Base-by-base conservation (phyloP, 1,284 basidiomycete genomes). In the Trichosporon faecale region DNA sequence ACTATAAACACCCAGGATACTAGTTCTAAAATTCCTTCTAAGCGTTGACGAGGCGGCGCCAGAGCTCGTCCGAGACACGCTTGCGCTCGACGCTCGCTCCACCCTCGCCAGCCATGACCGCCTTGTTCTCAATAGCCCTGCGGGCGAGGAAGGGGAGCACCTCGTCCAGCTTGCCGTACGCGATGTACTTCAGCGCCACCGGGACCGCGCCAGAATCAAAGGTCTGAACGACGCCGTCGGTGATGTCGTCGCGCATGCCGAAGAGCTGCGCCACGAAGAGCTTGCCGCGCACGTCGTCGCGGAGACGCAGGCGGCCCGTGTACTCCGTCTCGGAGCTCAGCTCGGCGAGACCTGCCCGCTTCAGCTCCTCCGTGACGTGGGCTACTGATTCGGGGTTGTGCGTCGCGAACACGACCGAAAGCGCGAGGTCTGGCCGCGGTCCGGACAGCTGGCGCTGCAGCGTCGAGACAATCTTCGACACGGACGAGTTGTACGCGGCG, bases 171-270 rank as follows among this genome's bases (percentile, higher is more conserved):
- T 87, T 87, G 11, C 93, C 93, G 76, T 95, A 95, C 0, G 93
- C 92, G 21, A 94, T 86, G 79, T 93, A 91, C 83, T 94, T 95
- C 83, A 93, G 86, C 1, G 92, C 88, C 70, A 92, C 88, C 0
- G 93, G 93, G 14, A 88, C 84, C 5, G 76, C 75, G 27, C 82
- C 79, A 3, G 88, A 86, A 64, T 84, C 85, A 23, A 89, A 89
- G 57, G 85, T 86, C 9, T 84, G 82, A 7, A 89, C 88, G 33
- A 95, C 85, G 72, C 88, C 86, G 74, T 91, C 86, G 4, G 92
- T 92, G 68, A 97, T 83, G 66, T 89, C 88, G 78, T 94, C 93
- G 68, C 89, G 88, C 92, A 95, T 94, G 8, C 94, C 94, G 77
- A 91, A 94, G 21, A 97, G 84, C 84, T 97, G 94, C 1, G 89